phyloP scores from a whole-genome alignment of 2,329 filamentous ascomycete genomes.

The Fusarium verticillioides region DNA sequence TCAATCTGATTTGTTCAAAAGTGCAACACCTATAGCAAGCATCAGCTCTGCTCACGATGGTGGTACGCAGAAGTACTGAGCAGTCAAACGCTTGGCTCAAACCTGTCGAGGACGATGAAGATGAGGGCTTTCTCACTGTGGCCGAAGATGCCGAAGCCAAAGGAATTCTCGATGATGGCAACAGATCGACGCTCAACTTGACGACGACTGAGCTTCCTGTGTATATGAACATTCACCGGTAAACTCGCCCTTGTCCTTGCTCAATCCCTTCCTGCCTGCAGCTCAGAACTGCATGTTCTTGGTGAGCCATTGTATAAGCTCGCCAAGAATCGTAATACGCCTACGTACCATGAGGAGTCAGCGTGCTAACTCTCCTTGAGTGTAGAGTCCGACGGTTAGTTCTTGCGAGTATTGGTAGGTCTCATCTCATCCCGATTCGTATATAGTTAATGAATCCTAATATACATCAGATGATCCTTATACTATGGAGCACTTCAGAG shows the following conservation, averaged over 20 bases:
- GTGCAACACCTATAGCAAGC: neutral
- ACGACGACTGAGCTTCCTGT: slow-evolving; percentile 38
- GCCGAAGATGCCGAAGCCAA: slow-evolving; percentile 43
- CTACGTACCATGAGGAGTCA: neutral
- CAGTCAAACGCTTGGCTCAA: slow-evolving; percentile 40
- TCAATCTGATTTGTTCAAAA: neutral
- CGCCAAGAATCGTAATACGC: neutral
- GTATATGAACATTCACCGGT: slow-evolving; percentile 47
- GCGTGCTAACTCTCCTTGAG: slow-evolving; percentile 42
- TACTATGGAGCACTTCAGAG: slow-evolving; percentile 70
- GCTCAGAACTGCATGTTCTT: neutral
- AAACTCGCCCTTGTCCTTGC: slow-evolving; percentile 25
- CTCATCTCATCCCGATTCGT: neutral
- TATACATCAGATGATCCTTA: slow-evolving; percentile 52
- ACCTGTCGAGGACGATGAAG: slow-evolving; percentile 42
- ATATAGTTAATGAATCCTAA: slow-evolving; percentile 8
- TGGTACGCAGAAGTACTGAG: slow-evolving; percentile 36
- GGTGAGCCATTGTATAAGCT: slow-evolving; percentile 1
- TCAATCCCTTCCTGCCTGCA: neutral
- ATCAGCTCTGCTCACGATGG: slow-evolving; percentile 16
- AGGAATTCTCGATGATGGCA: slow-evolving; percentile 42
- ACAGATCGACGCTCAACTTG: slow-evolving; percentile 39
- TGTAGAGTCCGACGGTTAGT: slow-evolving; percentile 45
- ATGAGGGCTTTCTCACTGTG: slow-evolving; percentile 40
- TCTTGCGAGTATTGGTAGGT: slow-evolving; percentile 44